Conservation (phyloP, 192 early-diverging fungal species). For the Coemansia sp. region DNA sequence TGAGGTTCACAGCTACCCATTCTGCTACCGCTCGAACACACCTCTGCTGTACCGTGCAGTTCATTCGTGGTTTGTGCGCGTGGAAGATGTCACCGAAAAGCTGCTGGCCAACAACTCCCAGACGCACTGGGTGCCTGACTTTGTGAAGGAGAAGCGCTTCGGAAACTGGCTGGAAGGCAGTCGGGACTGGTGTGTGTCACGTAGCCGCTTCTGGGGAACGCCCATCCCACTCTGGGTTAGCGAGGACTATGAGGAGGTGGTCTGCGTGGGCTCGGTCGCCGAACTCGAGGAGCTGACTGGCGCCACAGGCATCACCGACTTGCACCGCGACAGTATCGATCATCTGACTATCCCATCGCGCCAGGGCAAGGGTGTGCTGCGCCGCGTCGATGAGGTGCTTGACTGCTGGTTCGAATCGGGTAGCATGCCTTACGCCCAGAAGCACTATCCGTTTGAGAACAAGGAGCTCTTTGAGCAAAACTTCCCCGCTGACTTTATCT, state of each 20-base stretch:
- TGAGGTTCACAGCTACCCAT: constrained; percentile 91
- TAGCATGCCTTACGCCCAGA: constrained; percentile 99
- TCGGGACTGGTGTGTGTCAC: constrained; percentile 98
- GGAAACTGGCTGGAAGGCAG: constrained; percentile 96
- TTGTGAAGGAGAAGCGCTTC: constrained; percentile 97
- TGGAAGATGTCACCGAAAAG: constrained; percentile 80
- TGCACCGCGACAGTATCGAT: constrained; percentile 98
- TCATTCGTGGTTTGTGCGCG: constrained; percentile 97
- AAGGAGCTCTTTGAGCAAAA: constrained; percentile 79
- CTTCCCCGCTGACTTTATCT: constrained; percentile 99
- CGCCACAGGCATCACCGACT: constrained; percentile 80
- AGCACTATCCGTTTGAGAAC: constrained; percentile 99
- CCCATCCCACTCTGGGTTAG: constrained; percentile 98
- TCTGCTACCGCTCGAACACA: constrained; percentile 98
- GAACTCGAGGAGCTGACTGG: constrained; percentile 92
- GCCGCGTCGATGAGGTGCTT: constrained; percentile 94
- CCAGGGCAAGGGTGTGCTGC: constrained; percentile 80
- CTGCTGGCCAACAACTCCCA: constrained; percentile 85
- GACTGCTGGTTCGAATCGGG: constrained; percentile 99
- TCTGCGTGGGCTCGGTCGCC: constrained; percentile 88
- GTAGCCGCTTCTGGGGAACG: constrained; percentile 99
- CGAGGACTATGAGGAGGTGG: constrained; percentile 86
- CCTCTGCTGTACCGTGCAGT: constrained; percentile 97
- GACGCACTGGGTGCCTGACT: constrained; percentile 95
- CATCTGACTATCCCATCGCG: constrained; percentile 96